Base-by-base conservation (phyloP, 1,284 basidiomycete species). In the Coniferiporia weirii region DNA sequence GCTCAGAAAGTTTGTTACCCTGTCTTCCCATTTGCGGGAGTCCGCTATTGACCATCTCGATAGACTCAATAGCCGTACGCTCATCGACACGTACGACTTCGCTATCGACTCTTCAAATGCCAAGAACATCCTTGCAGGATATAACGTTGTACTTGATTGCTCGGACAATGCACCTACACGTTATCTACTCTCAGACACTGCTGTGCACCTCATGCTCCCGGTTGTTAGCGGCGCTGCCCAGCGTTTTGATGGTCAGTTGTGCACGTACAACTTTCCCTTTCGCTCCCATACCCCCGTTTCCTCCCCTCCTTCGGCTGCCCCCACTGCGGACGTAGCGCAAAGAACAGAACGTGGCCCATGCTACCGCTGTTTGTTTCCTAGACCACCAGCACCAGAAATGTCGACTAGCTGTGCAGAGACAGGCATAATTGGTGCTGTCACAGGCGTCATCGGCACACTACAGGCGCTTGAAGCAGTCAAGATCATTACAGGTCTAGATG, bases 221-320 rank as follows among this genome's bases (percentile, higher is more conserved):
- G 84, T 99, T 34, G 88, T 99, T 36, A 93, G 89, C 57, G 97
- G 95, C 2, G 97, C 95, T 1, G 96, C 96, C 0, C 92, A 98
- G 66, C 85, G 89, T 53, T 88, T 85, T 60, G 93, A 97, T 58
- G 97, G 97, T 0, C 95, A 98, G 69, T 81, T 98, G 47, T 89
- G 87, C 62, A 80, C 86, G 2, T 96, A 94, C 71, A 90, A 90
- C 66, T 71, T 86, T 4, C 78, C 76, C 20, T 54, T 52, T 44
- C 56, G 49, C 22, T 38, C 40, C 36, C 36, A 38, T n/a, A n/a
- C n/a, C n/a, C n/a, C n/a, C n/a, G n/a, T n/a, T 12, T 12, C 36
- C 36, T 38, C 9, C 15, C 15, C 38, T 40, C 38, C 38, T 3
- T 40, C 8, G 38, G 15, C 38, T 40, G 3, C 38, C 12, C 38